Evolutionary conservation across 2,329 filamentous ascomycete species (phyloP).

Genomic region (Scorias spongiosa): DNA sequence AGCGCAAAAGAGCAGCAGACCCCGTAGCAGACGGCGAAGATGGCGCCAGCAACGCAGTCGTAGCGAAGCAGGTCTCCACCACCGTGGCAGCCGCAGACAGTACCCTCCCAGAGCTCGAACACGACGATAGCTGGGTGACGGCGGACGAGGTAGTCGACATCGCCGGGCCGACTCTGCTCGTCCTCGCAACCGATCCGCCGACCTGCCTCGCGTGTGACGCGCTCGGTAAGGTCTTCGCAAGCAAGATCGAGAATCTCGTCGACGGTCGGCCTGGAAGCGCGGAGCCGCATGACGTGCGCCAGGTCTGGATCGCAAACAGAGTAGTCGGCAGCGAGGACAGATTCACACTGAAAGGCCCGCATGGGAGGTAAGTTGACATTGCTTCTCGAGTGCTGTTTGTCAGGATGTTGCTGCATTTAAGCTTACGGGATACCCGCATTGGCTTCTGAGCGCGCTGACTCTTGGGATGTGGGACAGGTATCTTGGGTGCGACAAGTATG

Average conservation of each 20-base stretch:
- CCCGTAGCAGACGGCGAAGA: conserved; percentile 30
- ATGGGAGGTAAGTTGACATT: conserved; percentile 48
- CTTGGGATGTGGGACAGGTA: conserved; percentile 39
- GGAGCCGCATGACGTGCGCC: conserved; percentile 87
- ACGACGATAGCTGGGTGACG: conserved; percentile 84
- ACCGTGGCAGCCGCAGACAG: conserved; percentile 21
- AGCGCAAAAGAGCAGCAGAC: conserved; percentile 59
- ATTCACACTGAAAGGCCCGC: conserved; percentile 76
- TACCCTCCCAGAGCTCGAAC: conserved; percentile 28
- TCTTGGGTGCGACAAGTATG: conserved; percentile 71
- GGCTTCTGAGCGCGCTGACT: background rate
- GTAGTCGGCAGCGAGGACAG: conserved; percentile 62
- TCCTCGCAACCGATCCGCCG: conserved; percentile 52
- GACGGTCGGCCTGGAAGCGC: conserved; percentile 69
- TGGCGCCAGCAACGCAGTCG: conserved; percentile 19
- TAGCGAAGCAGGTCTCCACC: conserved; percentile 7
- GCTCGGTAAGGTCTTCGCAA: conserved; percentile 71
- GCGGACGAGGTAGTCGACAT: conserved; percentile 63
- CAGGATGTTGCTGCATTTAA: too few relatives aligned
- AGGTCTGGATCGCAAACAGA: conserved; percentile 84
- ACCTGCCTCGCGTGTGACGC: conserved; percentile 74
- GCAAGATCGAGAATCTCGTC: conserved; percentile 72
- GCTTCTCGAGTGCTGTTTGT: background rate
- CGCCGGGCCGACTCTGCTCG: conserved; percentile 65
- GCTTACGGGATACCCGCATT: background rate